Conservation (phyloP, 768 basidiomycete species). For the Russula sp. region DNA sequence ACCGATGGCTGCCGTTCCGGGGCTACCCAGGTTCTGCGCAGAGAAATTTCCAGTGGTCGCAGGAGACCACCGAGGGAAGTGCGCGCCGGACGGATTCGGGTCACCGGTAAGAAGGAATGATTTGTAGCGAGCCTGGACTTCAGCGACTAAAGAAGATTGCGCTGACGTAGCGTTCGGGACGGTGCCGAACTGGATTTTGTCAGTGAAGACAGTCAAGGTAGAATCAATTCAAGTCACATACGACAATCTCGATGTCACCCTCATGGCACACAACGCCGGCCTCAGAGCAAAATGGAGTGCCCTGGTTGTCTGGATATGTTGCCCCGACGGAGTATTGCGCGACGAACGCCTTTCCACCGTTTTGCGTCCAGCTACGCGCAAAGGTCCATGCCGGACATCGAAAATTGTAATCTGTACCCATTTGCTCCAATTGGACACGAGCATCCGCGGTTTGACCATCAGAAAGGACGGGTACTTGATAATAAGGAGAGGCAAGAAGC, state of each 20-base stretch:
- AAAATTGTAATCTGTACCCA: slow-evolving; percentile 68
- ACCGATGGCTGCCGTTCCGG: slow-evolving; percentile 43
- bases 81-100: slow-evolving; percentile 48
- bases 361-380: slow-evolving; percentile 54
- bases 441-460: slow-evolving; percentile 37
- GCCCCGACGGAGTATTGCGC: slow-evolving; percentile 59
- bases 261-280: slow-evolving; percentile 64
- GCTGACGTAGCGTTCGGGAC: slow-evolving; percentile 44
- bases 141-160: slow-evolving; percentile 51
- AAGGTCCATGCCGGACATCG: slow-evolving; percentile 67
- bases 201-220: slow-evolving; percentile 29
- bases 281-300: slow-evolving; percentile 47
- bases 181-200: slow-evolving; percentile 40
- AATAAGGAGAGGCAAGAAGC: slow-evolving; percentile 41
- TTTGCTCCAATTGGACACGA: slow-evolving; percentile 44
- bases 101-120: slow-evolving; percentile 55
- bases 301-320: slow-evolving; percentile 62
- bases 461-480: slow-evolving; percentile 31
- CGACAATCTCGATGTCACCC: slow-evolving; percentile 76
- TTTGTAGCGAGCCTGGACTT: slow-evolving; percentile 64
- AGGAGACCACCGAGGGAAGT: slow-evolving; percentile 43
- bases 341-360: slow-evolving; percentile 61
- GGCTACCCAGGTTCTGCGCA: slow-evolving; percentile 54
- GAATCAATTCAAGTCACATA: slow-evolving; percentile 30
- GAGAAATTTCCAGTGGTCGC: slow-evolving; percentile 47